Conservation (phyloP, 208 protist genomes). For the Leishmania mexicana region DNA sequence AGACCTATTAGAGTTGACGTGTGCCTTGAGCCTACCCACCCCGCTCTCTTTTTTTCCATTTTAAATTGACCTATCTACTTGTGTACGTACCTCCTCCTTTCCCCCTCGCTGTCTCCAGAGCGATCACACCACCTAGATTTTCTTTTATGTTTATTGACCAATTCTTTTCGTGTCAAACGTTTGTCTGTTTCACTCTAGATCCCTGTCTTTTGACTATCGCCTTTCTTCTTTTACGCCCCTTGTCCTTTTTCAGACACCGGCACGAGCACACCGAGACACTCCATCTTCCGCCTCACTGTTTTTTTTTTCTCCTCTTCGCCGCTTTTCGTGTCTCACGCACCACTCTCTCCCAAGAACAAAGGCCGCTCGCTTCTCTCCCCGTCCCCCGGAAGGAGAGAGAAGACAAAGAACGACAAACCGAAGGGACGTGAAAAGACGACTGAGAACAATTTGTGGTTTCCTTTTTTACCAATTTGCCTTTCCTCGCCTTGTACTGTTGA, state of each 20-base stretch:
- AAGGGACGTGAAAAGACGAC: not conserved
- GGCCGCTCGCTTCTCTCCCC: not conserved
- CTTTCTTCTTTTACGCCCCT: not conserved
- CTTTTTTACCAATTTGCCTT: too few species aligned
- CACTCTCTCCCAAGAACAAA: not conserved
- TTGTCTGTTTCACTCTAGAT: not conserved
- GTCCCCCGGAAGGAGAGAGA: not conserved
- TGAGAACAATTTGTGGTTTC: not conserved
- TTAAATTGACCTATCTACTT: not conserved
- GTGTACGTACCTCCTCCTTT: not conserved
- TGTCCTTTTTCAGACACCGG: not conserved
- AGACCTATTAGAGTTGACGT: not conserved
- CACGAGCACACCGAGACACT: not conserved
- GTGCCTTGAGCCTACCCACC: not conserved
- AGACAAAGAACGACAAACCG: not conserved
- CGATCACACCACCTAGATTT: not conserved
- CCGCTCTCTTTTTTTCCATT: not conserved
- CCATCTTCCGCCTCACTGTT: not conserved
- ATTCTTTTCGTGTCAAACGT: not conserved
- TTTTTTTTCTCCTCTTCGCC: not conserved
- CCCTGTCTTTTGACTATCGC: not conserved
- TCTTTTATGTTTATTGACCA: not conserved
- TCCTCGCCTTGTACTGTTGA: not conserved
- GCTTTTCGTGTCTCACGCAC: not conserved
- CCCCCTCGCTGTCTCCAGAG: not conserved